phyloP scores from a whole-genome alignment of 176 grass and related monocot species.

The Avena atlantica region DNA sequence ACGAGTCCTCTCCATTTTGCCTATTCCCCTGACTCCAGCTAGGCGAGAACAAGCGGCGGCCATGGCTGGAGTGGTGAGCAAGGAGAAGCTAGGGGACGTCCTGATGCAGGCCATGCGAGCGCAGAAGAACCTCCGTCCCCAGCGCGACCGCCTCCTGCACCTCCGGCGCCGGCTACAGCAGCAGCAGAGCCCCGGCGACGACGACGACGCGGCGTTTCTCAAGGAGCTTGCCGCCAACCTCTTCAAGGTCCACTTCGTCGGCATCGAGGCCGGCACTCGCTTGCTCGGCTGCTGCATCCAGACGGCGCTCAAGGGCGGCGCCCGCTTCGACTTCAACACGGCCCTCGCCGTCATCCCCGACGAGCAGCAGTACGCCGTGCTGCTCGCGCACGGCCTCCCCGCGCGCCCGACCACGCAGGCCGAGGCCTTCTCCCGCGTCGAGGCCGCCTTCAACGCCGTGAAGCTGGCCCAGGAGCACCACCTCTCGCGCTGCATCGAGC shows the following conservation, averaged over 20 bases:
- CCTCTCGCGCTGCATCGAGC: neutral
- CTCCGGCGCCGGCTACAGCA: neutral
- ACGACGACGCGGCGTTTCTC: neutral
- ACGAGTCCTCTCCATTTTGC: too few species aligned
- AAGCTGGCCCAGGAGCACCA: neutral
- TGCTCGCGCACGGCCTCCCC: neutral
- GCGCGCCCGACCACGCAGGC: neutral
- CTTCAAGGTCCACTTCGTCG: constrained; percentile 6
- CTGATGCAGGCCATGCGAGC: neutral
- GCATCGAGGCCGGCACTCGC: neutral
- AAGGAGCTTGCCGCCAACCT: neutral
- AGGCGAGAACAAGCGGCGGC: neutral
- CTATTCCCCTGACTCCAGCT: too few species aligned
- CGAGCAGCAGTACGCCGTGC: neutral
- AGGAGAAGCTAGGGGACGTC: neutral
- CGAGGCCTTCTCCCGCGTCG: neutral
- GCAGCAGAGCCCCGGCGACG: neutral
- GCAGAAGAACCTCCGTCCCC: neutral
- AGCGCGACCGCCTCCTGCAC: constrained; percentile 16
- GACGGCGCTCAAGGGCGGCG: neutral
- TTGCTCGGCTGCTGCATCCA: neutral
- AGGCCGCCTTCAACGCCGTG: neutral
- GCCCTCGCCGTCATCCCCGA: neutral
- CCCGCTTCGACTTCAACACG: neutral
- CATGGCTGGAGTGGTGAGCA: neutral